Evolutionary conservation across 2,329 filamentous ascomycete genomes (phyloP).

Genomic region (Aquanectria penicillioides): DNA sequence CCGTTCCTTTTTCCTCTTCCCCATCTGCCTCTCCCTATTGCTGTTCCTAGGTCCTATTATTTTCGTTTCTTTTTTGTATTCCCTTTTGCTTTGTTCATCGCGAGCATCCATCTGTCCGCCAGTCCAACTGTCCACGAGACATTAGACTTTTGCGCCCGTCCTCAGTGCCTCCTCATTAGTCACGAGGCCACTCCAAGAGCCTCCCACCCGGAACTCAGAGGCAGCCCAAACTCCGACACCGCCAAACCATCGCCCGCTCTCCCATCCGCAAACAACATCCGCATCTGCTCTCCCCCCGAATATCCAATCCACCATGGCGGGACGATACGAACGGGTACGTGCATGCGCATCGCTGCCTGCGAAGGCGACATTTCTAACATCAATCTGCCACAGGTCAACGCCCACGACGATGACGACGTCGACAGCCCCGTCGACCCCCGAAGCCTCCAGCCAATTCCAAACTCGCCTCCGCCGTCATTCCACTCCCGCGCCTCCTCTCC

Average conservation of each 20-base stretch:
- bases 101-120: no score
- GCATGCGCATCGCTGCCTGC: constrained; percentile 1
- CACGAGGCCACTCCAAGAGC: constrained; percentile 28
- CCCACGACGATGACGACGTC: constrained; percentile 65
- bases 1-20: constrained; percentile 17
- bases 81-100: not conserved
- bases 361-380: constrained; percentile 10
- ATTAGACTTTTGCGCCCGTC: constrained; percentile 9
- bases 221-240: constrained; percentile 31
- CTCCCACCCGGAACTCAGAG: no score
- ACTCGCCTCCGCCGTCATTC: constrained; percentile 83
- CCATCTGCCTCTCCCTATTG: no score
- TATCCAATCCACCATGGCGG: constrained; percentile 56
- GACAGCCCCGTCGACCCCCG: constrained; percentile 44
- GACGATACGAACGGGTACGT: constrained; percentile 68
- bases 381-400: constrained; percentile 59
- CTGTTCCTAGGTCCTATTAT: no score
- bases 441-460: constrained; percentile 56
- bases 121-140: no score
- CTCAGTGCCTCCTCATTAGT: constrained; percentile 23
- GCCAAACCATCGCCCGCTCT: constrained; percentile 13
- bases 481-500: constrained; percentile 79
- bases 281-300: constrained; percentile 15
- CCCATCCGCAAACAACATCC: constrained; percentile 10
- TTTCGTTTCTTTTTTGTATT: not conserved